A percentile compares a stretch with the other conserved stretches of the same genome.
These are phyloP conservation scores for Chaetomidium leptoderma DNA, from an alignment of 495 filamentous ascomycete species.

Conservation along the genomic window DNA sequence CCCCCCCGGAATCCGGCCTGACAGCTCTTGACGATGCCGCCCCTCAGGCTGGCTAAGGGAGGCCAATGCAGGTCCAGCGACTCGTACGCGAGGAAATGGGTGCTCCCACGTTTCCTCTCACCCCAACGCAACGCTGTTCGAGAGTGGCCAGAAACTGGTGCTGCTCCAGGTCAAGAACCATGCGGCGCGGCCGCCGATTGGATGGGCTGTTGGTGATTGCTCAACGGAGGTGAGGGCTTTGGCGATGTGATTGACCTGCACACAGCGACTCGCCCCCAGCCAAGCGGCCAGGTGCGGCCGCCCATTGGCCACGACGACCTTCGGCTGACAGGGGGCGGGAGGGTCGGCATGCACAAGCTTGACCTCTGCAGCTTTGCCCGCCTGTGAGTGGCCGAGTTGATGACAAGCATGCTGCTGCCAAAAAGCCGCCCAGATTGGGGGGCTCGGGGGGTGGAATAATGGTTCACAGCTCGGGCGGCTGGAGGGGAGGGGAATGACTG, in stretches of 20 bases:
- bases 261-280: constrained; percentile 30
- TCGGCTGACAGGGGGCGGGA: constrained; percentile 29
- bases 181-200: constrained; percentile 15
- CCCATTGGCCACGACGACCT: constrained; percentile 25
- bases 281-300: constrained; percentile 24
- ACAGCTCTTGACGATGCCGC: not conserved
- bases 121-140: not conserved
- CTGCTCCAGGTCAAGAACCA: not conserved
- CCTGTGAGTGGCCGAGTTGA: constrained; percentile 26
- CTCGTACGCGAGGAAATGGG: not conserved
- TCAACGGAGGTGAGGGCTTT: constrained; percentile 13
- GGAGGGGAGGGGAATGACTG: constrained; percentile 28
- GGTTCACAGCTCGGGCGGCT: constrained; percentile 28
- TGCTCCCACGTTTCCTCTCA: too few species aligned
- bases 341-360: constrained; percentile 30
- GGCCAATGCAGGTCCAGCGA: not conserved
- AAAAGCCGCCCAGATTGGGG: constrained; percentile 29
- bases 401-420: constrained; percentile 19
- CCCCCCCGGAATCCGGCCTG: not conserved
- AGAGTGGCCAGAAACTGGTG: not conserved
- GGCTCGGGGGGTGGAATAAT: constrained; percentile 22
- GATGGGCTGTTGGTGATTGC: constrained; percentile 14
- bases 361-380: constrained; percentile 18
- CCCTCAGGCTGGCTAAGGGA: not conserved
- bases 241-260: constrained; percentile 21